These are phyloP conservation scores for Mrakia blollopis DNA, from an alignment of 768 basidiomycete genomes.

Conservation along the genomic window DNA sequence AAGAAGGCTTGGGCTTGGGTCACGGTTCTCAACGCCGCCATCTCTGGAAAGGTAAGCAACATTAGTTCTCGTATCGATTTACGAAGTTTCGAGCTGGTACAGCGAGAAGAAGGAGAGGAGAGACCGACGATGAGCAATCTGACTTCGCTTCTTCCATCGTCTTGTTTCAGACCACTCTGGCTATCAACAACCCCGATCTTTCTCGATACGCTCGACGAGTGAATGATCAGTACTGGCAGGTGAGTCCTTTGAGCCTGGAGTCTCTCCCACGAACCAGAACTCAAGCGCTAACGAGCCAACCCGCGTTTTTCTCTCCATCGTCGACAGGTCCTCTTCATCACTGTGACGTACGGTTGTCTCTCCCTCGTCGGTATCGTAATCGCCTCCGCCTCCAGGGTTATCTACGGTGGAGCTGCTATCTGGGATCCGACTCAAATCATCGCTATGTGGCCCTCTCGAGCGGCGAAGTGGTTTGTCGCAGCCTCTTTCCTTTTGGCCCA, in stretches of 20 bases:
- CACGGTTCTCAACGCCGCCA: neutral
- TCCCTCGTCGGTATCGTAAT: conserved; percentile 17
- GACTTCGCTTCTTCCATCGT: too few relatives aligned
- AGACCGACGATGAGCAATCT: too few relatives aligned
- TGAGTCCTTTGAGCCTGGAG: neutral
- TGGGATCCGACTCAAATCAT: conserved; percentile 19
- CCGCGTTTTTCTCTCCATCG: neutral
- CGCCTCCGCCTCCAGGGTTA: conserved; percentile 14
- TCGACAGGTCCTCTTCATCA: neutral
- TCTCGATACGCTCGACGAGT: conserved; percentile 12
- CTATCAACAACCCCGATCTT: conserved; percentile 20
- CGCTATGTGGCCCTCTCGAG: conserved; percentile 14
- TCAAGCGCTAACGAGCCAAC: too few relatives aligned
- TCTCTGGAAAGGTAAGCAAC: neutral
- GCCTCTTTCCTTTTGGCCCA: conserved; percentile 11
- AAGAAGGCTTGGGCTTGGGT: conserved; percentile 20
- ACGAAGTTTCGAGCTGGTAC: too few relatives aligned
- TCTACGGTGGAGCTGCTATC: conserved; percentile 16
- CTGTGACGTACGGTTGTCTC: conserved; percentile 11
- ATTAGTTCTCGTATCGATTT: too few relatives aligned
- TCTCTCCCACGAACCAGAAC: too few relatives aligned
- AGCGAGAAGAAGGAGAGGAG: too few relatives aligned
- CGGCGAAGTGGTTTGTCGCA: neutral
- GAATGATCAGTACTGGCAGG: conserved; percentile 14
- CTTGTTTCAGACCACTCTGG: conserved; percentile 3